A percentile compares a stretch with the other conserved stretches of the same genome.
Conservation (phyloP, 2,329 filamentous ascomycete species). For the Plectosphaerella plurivora region DNA sequence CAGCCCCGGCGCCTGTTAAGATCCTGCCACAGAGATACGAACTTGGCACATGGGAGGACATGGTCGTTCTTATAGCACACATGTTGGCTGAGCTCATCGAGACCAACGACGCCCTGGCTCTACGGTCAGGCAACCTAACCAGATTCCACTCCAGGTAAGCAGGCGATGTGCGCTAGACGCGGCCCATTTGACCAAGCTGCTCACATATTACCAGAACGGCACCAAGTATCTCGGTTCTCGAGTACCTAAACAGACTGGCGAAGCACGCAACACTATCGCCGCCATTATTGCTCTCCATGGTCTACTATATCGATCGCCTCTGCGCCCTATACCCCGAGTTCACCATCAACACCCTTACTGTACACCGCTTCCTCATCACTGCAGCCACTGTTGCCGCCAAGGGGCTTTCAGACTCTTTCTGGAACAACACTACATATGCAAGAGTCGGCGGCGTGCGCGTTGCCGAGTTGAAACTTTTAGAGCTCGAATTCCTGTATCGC, state of each 20-base stretch:
- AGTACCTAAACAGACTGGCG: slow-evolving; percentile 89
- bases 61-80: slow-evolving; percentile 85
- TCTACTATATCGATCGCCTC: slow-evolving; percentile 95
- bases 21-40: slow-evolving; percentile 73
- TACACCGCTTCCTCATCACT: slow-evolving; percentile 95
- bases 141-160: slow-evolving; percentile 87
- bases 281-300: slow-evolving; percentile 94
- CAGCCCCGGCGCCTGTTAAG: slow-evolving; percentile 48
- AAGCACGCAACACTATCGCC: slow-evolving; percentile 91
- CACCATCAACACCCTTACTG: slow-evolving; percentile 92
- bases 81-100: slow-evolving; percentile 95
- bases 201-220: slow-evolving; percentile 42
- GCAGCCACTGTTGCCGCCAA: slow-evolving; percentile 95
- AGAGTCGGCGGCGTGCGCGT: slow-evolving; percentile 89
- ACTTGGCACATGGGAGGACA: slow-evolving; percentile 73
- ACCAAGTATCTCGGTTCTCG: slow-evolving; percentile 87
- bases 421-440: slow-evolving; percentile 97
- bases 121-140: slow-evolving; percentile 81
- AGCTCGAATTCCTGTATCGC: slow-evolving; percentile 87
- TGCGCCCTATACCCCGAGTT: slow-evolving; percentile 92
- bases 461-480: slow-evolving; percentile 82
- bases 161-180: neutral
- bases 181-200: slow-evolving; percentile 4
- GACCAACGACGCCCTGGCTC: slow-evolving; percentile 83
- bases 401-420: slow-evolving; percentile 92